A percentile compares a stretch with the other conserved stretches of the same genome.
These are phyloP conservation scores for Warburgia ugandensis DNA, from an alignment of 164 flowering plant genomes.

Conservation along the genomic window DNA sequence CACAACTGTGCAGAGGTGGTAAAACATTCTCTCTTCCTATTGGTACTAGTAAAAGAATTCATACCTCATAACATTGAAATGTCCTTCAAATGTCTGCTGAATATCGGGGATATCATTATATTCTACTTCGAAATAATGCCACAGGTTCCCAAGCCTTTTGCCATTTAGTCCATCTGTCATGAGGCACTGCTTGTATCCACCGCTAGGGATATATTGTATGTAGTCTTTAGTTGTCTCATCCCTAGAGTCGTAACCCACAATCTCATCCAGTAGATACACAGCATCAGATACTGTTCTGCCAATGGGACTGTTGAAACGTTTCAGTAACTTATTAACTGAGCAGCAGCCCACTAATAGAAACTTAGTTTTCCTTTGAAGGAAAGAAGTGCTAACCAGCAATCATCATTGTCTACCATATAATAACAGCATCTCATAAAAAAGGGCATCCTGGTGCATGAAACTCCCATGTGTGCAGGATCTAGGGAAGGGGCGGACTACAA, in stretches of 20 bases:
- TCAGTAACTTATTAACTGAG: too few species aligned
- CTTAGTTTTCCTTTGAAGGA: too few species aligned
- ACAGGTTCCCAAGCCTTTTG: constrained; percentile 53
- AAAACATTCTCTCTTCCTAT: too few species aligned
- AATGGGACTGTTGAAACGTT: constrained; percentile 36
- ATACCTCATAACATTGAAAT: constrained; percentile 29
- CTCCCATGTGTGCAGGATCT: too few species aligned
- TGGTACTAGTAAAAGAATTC: too few species aligned
- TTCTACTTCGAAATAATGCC: constrained; percentile 30
- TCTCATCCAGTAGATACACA: constrained; percentile 49
- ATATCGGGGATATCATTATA: constrained; percentile 5
- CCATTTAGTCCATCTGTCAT: constrained; percentile 43
- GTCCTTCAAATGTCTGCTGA: constrained; percentile 16
- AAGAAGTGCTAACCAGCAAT: too few species aligned
- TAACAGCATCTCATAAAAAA: too few species aligned
- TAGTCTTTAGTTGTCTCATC: constrained; percentile 37
- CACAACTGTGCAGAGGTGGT: too few species aligned
- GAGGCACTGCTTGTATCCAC: constrained; percentile 52
- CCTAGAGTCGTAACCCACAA: constrained; percentile 43
- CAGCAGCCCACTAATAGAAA: too few species aligned
- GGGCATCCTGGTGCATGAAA: too few species aligned
- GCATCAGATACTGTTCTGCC: constrained; percentile 73
- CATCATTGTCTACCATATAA: too few species aligned
- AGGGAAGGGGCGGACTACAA: too few species aligned
- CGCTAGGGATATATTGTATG: constrained; percentile 38